Base-by-base conservation (phyloP, 805 yeast species). In the Yarrowia deformans region DNA sequence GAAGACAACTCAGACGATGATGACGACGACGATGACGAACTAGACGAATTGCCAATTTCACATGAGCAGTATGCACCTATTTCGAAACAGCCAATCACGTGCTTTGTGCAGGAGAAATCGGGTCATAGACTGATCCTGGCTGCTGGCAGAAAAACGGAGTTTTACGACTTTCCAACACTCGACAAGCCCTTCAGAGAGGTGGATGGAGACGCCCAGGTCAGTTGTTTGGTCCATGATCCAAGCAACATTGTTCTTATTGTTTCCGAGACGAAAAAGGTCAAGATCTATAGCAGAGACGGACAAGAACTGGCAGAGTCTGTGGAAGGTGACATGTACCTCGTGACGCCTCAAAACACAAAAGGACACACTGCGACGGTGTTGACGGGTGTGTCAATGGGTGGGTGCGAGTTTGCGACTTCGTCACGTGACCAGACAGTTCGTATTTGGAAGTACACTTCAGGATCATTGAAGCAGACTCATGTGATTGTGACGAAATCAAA, bases 281-380 rank as follows among this genome's bases (percentile, higher is more conserved):
- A 70, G 63, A 69, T 78, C 0, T 72, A 55, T 50, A 69, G 75
- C 14, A 64, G 78, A 32, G 76, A 77, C 52, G 79, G 80, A 6
- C 56, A 61, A 1, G 73, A 72, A 45, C 66, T 73, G 35, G 72
- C 69, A 0, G 76, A 75, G 52, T 79, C 69, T 52, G 71, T 64
- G 12, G 72, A 74, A 5, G 81, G 81, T 3, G 81, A 79, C 58
- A 75, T 75, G 77, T 79, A 80, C 70, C 69, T 79, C 29, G 73
- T 75, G 19, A 81, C 79, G 50, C 71, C 79, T 73, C 72, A 72
- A 58, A 77, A 78, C 66, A 79, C 81, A 9, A 74, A 73, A 46
- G 81, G 81, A 19, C 81, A 79, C 70, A 70, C 74, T 7, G 76
- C 79, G 1, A 78, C 72, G 55, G 68, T 80, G 8, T 75, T 9